Base-by-base conservation (phyloP, 805 yeast genomes). In the Candida tallmaniae region DNA sequence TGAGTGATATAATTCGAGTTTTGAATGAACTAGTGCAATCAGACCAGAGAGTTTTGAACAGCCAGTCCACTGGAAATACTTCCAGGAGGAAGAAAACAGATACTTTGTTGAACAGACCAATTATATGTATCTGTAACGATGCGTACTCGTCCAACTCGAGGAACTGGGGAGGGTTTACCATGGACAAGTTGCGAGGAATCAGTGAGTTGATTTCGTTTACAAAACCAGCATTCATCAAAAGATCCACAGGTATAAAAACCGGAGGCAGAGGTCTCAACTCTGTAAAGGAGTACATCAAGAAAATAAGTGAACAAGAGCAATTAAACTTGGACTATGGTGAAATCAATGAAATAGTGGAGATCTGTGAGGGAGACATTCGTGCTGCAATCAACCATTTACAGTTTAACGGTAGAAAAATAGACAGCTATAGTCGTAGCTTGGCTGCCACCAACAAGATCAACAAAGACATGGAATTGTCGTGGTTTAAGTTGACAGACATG, bases 101-200 rank as follows among this genome's bases (percentile, higher is more conserved):
- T 24, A 56, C 63, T 23, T 58, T 79, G 30, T 55, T 93, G 27
- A 65, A 70, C 47, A 70, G 97, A 45, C 97, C 97, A 1, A 86
- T 93, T 13, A 85, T 90, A 35, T 89, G 95, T 27, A 76, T 93
- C 36, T 94, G 97, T 54, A 93, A 90, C 51, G 95, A 93, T 50
- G 69, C 84, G 2, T 88, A 84, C 54, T 74, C 85, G 12, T 44
- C 54, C 11, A 42, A 44, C 2, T 34, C 59, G 2, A 47, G 60
- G 4, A 40, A 39, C n/a, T 45, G 44, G 23, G 58, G 59, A 4
- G 46, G 50, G 6, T 74, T 79, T 3, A 76, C 84, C 1, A 64
- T 90, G 58, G 94, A 86, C 34, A 78, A 76, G 37, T 62, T 90
- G 40, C 75, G 90, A 41, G 81, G 82, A 0, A 60, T 70, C 39